phyloP scores from a whole-genome alignment of 495 filamentous ascomycete species.

The Amphirosellinia nigrospora region DNA sequence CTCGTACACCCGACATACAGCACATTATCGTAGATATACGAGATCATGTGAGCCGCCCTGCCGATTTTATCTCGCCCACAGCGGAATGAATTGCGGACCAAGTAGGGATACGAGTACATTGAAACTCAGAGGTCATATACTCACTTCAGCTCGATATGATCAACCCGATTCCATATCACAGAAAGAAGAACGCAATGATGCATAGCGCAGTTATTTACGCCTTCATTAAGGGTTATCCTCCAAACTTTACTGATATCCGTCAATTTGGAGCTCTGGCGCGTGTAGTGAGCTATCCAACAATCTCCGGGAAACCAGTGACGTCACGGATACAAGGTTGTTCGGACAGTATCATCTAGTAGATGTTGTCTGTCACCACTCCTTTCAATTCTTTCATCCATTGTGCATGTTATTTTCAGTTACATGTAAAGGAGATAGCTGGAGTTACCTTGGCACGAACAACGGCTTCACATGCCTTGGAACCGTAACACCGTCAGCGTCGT shows the following conservation, averaged over 20 bases:
- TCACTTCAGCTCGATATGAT: background rate
- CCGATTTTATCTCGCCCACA: background rate
- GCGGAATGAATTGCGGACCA: background rate
- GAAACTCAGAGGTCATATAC: background rate
- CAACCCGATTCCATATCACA: background rate
- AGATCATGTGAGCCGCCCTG: background rate
- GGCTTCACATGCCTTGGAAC: background rate
- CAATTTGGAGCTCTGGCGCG: background rate
- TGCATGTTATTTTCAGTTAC: background rate
- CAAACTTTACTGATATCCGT: background rate
- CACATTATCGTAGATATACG: background rate
- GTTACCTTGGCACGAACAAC: background rate
- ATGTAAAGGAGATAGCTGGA: background rate
- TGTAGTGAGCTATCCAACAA: background rate
- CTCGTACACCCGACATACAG: background rate
- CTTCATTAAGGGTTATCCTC: background rate
- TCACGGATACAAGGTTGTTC: background rate
- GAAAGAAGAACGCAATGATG: background rate
- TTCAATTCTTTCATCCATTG: background rate
- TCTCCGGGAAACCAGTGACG: background rate
- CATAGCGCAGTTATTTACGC: background rate
- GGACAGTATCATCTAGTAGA: too few relatives aligned
- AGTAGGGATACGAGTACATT: background rate
- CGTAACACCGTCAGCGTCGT: background rate
- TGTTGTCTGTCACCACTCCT: background rate